A percentile compares a stretch with the other conserved stretches of the same genome.
Conservation (phyloP, 805 yeast genomes). For the Pichia membranifaciens region DNA sequence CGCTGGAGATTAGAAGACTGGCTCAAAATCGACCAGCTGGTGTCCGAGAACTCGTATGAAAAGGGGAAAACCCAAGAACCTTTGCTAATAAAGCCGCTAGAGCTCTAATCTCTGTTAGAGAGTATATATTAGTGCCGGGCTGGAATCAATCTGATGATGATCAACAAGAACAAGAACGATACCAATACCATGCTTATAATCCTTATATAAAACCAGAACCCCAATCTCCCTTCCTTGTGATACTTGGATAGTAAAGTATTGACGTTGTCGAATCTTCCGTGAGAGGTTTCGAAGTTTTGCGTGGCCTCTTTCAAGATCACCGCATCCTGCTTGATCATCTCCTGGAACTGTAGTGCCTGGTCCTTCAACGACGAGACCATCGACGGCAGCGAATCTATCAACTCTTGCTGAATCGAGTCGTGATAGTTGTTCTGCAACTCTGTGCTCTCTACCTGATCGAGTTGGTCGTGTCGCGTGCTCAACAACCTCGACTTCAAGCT, state of each 20-base stretch:
- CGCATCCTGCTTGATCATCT: constrained; percentile 29
- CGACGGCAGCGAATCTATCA: constrained; percentile 28
- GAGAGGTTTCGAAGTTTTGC: constrained; percentile 29
- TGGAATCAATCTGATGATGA: constrained; percentile 28
- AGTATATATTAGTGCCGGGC: constrained; percentile 33
- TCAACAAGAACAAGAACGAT: constrained; percentile 23
- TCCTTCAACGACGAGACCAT: constrained; percentile 27
- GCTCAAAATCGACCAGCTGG: constrained; percentile 13
- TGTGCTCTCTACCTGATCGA: constrained; percentile 22
- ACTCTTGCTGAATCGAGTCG: constrained; percentile 30
- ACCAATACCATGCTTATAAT: constrained; percentile 21
- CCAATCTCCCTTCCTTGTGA: constrained; percentile 29
- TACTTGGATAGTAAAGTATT: constrained; percentile 24
- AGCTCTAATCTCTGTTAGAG: constrained; percentile 13
- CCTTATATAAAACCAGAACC: constrained; percentile 30
- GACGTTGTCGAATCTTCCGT: constrained; percentile 26
- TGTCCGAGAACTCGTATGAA: constrained; percentile 20
- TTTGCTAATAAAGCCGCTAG: constrained; percentile 20
- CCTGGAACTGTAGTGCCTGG: constrained; percentile 31
- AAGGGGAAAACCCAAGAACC: constrained; percentile 25
- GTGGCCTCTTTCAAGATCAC: constrained; percentile 29
- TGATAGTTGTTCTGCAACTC: constrained; percentile 27
- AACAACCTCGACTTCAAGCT: constrained; percentile 26
- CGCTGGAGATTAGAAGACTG: constrained; percentile 20
- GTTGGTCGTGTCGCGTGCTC: constrained; percentile 21